Percentiles rank a stretch among this genome's conserved stretches.
Evolutionary conservation across 2,329 filamentous ascomycete genomes (phyloP).

Genomic region (Alternaria novae-zelandiae): DNA sequence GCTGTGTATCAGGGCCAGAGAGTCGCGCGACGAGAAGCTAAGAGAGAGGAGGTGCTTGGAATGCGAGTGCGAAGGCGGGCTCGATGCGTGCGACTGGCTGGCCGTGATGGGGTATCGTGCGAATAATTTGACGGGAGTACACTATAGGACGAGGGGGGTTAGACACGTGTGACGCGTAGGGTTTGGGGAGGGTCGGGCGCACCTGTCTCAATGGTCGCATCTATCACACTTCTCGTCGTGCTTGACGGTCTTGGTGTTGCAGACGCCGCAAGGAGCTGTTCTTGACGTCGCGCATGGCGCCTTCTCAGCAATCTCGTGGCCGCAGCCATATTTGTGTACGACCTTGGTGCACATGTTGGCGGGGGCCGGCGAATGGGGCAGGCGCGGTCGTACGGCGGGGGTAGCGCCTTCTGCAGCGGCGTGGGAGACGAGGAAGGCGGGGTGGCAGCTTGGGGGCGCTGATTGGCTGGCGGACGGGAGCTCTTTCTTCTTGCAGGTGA

Average conservation of each 20-base stretch:
- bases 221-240: constrained; percentile 57
- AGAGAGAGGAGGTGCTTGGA: constrained; percentile 34
- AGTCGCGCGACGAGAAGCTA: constrained; percentile 27
- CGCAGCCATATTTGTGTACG: constrained; percentile 56
- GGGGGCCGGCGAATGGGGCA: constrained; percentile 19
- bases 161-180: constrained; percentile 33
- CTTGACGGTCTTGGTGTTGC: constrained; percentile 54
- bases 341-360: constrained; percentile 56
- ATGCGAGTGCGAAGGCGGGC: constrained; percentile 30
- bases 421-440: constrained; percentile 28
- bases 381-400: constrained; percentile 28
- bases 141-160: constrained; percentile 32
- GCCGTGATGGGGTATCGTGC: constrained; percentile 43
- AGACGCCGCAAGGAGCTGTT: constrained; percentile 48
- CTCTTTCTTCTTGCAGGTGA: constrained; percentile 23
- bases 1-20: constrained; percentile 27
- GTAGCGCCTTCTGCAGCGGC: constrained; percentile 30
- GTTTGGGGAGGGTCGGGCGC: constrained; percentile 18
- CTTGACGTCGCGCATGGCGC: constrained; percentile 56
- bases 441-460: constrained; percentile 27
- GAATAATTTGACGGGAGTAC: constrained; percentile 39
- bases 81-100: constrained; percentile 36
- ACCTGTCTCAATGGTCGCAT: constrained; percentile 53
- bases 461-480: constrained; percentile 34
- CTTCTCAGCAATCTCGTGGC: constrained; percentile 52